Evolutionary conservation across 306 rosid species (phyloP), one percentile per base, ranked within the genome.

Genomic region (Trifolium repens): DNA sequence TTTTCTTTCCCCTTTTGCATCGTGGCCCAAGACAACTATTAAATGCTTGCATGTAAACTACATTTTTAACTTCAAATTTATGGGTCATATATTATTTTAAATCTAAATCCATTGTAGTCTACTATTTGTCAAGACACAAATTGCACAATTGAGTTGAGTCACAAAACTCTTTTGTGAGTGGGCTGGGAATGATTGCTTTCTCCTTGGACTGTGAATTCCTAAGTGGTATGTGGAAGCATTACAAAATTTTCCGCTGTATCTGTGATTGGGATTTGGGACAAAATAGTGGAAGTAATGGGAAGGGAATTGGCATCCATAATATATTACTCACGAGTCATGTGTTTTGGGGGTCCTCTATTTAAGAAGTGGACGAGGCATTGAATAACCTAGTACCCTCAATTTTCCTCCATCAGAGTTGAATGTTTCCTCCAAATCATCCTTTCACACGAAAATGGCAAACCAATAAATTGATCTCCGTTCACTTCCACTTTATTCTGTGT

Each of bases 141-240:
- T 44, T 44, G 59, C 61, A 32, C 46, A 35, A 46, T 11, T 27
- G 13, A 24, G 74, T 11, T 27, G 9, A 34, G 74, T 55, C 30
- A 17, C 37, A 26, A 37, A 24, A 35, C 9, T 66, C 6, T 55
- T 16, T 80, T 46, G 5, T 39, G 30, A 26, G 12, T 66, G 52
- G 73, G 35, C 22, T 66, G 43, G 58, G 78, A 72, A 81, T 75
- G 22, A n/a, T 19, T 81, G 57, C 65, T 58, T 64, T 35, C 74
- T 69, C 77, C 43, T 15, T 76, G 78, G 76, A 81, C 54, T 10
- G 13, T 62, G 42, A 22, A 62, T 50, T 60, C 30, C 50, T 15
- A 60, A 16, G 15, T 70, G 54, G 54, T 69, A 46, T 47, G 75
- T 53, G 30, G 66, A 64, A 61, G 57, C 60, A 40, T 40, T n/a